Conservation (phyloP, 495 filamentous ascomycete species). For the Sphaerosporella brunnea region DNA sequence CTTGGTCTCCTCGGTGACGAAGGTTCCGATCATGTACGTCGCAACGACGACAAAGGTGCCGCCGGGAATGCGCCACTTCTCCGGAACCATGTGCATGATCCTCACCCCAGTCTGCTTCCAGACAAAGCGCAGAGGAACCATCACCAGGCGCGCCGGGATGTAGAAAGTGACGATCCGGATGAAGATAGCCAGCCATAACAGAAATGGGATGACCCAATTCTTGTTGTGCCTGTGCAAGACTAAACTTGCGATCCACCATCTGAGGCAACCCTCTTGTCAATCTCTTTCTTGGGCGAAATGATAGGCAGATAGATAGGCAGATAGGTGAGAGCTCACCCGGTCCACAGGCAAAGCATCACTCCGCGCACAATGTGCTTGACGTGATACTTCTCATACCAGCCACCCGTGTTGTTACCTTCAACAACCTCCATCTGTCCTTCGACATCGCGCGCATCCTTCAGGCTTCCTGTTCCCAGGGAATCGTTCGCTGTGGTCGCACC, state of each 20-base stretch:
- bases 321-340: too few relatives aligned
- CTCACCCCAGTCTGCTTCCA: conserved; percentile 47
- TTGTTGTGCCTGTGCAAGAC: conserved; percentile 52
- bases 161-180: conserved; percentile 58
- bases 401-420: not conserved
- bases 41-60: conserved; percentile 43
- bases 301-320: too few relatives aligned
- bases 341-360: conserved; percentile 16
- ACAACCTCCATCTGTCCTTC: not conserved
- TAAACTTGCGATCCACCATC: conserved; percentile 79
- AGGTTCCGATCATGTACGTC: conserved; percentile 57
- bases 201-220: conserved; percentile 65
- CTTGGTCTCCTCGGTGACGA: conserved; percentile 46
- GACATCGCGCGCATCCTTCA: conserved; percentile 1
- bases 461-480: not conserved
- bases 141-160: conserved; percentile 46
- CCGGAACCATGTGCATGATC: conserved; percentile 39
- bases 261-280: conserved; percentile 25
- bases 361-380: conserved; percentile 12
- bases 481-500: not conserved
- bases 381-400: conserved; percentile 3
- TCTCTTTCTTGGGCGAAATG: too few relatives aligned
- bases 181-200: conserved; percentile 58
- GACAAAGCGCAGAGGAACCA: conserved; percentile 43
- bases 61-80: conserved; percentile 40